Evolutionary conservation across 2,329 filamentous ascomycete genomes (phyloP).

Genomic region (Microsporum ferrugineum): DNA sequence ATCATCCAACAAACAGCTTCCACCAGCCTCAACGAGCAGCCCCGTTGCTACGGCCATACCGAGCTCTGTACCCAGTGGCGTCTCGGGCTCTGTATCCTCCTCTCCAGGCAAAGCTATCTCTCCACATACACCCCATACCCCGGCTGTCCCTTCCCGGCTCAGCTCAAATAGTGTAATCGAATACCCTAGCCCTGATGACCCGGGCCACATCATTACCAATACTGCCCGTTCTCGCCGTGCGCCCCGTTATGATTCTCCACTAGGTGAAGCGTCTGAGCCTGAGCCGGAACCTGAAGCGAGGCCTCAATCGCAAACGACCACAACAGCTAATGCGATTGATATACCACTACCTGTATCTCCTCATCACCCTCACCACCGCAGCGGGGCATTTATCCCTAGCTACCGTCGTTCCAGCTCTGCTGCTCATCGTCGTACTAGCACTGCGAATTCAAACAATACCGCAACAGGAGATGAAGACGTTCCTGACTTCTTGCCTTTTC

Average conservation of each 20-base stretch:
- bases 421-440: constrained; percentile 27
- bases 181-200: constrained; percentile 39
- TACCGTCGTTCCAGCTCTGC: constrained; percentile 38
- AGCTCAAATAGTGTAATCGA: constrained; percentile 80
- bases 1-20: constrained; percentile 63
- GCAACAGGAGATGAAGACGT: constrained; percentile 26
- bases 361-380: constrained; percentile 11
- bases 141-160: constrained; percentile 83
- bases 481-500: constrained; percentile 35
- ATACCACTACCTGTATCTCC: constrained; percentile 36
- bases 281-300: constrained; percentile 13
- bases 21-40: constrained; percentile 50
- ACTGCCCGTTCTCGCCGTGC: constrained; percentile 15
- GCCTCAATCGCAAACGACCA: constrained; percentile 22
- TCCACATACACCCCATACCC: constrained; percentile 82
- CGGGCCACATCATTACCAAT: constrained; percentile 17
- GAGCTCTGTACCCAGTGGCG: neutral
- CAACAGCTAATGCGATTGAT: constrained; percentile 36
- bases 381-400: constrained; percentile 24
- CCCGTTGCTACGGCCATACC: constrained; percentile 31
- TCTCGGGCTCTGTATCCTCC: constrained; percentile 58
- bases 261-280: constrained; percentile 28
- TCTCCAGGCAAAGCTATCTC: constrained; percentile 85
- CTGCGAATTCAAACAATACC: constrained; percentile 11
- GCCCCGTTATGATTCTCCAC: constrained; percentile 21